Percentiles rank a stretch among this genome's conserved stretches.
Conservation (phyloP, 2,329 filamentous ascomycete genomes). For the Arthroderma sp. region DNA sequence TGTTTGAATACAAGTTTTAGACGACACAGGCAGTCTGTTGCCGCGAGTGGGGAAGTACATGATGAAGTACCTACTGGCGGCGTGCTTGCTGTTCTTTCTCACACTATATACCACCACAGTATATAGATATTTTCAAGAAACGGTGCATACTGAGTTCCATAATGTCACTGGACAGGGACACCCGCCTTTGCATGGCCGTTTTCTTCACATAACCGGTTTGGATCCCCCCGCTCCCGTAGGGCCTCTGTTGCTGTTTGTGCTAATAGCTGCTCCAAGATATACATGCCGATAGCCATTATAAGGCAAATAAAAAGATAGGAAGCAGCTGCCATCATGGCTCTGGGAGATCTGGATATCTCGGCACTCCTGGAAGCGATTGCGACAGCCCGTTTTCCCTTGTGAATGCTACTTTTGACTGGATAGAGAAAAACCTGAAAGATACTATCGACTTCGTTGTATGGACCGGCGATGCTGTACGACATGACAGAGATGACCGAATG, state of each 20-base stretch:
- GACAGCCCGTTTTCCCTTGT: slow-evolving; percentile 70
- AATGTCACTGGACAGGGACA: neutral
- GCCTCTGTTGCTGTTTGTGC: slow-evolving; percentile 6
- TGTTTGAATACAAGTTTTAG: too few relatives aligned
- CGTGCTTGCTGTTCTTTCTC: too few relatives aligned
- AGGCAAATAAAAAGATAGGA: slow-evolving; percentile 58
- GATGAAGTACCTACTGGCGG: too few relatives aligned
- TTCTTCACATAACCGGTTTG: slow-evolving; percentile 76
- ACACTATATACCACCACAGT: too few relatives aligned
- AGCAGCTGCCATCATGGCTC: slow-evolving; percentile 65
- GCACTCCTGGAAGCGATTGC: slow-evolving; percentile 76
- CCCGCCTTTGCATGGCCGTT: slow-evolving; percentile 49
- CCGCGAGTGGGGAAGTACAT: too few relatives aligned
- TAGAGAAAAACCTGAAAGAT: slow-evolving; percentile 62
- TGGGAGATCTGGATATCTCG: slow-evolving; percentile 67
- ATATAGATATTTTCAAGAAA: too few relatives aligned
- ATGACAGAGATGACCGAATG: slow-evolving; percentile 72
- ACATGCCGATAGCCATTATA: slow-evolving; percentile 82
- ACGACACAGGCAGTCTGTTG: too few relatives aligned
- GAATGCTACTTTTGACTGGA: slow-evolving; percentile 84
- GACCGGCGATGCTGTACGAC: slow-evolving; percentile 81
- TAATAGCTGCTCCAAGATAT: slow-evolving; percentile 49
- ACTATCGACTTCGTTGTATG: slow-evolving; percentile 80
- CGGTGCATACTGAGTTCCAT: too few relatives aligned
- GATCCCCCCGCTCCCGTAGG: neutral